A percentile compares a stretch with the other conserved stretches of the same genome.
These are phyloP conservation scores for Rhododendron molle DNA, from an alignment of 148 eudicot species.

Conservation along the genomic window DNA sequence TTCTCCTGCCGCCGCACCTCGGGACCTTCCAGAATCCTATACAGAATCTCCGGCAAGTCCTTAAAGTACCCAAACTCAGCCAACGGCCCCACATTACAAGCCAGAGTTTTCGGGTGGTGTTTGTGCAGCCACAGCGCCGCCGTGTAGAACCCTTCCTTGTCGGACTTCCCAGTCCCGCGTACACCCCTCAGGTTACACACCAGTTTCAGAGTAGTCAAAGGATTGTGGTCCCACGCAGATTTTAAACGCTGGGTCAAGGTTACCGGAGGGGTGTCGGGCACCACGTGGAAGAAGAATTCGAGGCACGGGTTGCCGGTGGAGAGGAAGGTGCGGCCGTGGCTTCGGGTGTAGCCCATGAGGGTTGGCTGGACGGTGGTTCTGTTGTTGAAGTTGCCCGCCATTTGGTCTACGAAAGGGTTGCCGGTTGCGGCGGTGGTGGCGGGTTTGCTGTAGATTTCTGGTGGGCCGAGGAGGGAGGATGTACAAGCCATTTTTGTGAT, in stretches of 20 bases:
- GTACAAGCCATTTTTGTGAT: not conserved
- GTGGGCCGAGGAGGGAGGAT: constrained; percentile 2
- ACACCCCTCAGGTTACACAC: constrained; percentile 2
- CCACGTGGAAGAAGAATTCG: constrained; percentile 1
- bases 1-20: not conserved
- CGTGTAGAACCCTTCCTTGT: not conserved
- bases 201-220: not conserved
- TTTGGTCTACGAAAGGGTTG: not conserved
- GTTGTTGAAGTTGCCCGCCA: not conserved
- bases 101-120: not conserved
- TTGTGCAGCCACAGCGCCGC: not conserved
- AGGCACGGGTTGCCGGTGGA: constrained; percentile 5
- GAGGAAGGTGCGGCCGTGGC: not conserved
- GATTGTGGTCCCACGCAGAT: not conserved
- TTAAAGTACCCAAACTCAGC: not conserved
- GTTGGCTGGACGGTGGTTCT: not conserved
- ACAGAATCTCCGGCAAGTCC: constrained; percentile 6
- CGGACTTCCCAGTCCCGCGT: not conserved
- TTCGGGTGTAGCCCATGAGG: not conserved
- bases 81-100: not conserved
- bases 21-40: not conserved
- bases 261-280: not conserved
- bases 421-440: not conserved
- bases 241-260: not conserved
- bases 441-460: not conserved